Base-by-base conservation (phyloP, 495 filamentous ascomycete genomes). In the Pseudotulostoma volvatum region DNA sequence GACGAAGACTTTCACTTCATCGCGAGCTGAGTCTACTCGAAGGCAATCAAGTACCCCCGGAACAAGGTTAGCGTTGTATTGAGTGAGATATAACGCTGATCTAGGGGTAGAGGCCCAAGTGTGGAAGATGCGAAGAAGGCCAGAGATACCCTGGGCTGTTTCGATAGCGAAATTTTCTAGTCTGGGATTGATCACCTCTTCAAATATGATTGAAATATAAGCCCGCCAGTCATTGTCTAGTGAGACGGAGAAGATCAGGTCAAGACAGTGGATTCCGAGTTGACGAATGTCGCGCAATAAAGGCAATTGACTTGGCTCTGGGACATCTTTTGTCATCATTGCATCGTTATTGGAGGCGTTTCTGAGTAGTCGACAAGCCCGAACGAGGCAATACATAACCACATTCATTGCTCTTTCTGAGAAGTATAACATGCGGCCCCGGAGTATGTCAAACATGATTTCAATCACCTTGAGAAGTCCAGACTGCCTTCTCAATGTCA, bases 401-500 rank as follows among this genome's bases (percentile, higher is more conserved):
- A 84, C 71, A 48, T 86, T 72, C 48, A 84, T 62, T 4, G 95
- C 55, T 8, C 66, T 61, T 25, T 66, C 55, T 18, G 76, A 63
- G 43, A 77, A 84, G 1, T 73, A 63, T 3, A 56, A 41, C 39
- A 92, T 69, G 15, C 71, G 74, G 11, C 63, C 73, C 32, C 84
- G 82, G 17, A 95, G 68, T 20, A 85, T 81, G 17, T 77, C 76
- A 43, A 94, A 74, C 51, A 96, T 71, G n/a, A 84, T 76, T 37
- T 86, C 77, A 32, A 90, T 65, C 83, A 96, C 88, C 50, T 86
- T 86, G 31, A 93, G 53, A 44, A 94, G 63, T 54, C 90, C 90
- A 38, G 85, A 63, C 49, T 94, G 88, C 58, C 85, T 87, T 43
- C 86, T 72, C 11, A 66, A 59, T 16, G 67, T 73, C 2, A 83